These are phyloP conservation scores for Candida namnaoensis DNA, from an alignment of 805 yeast species.

Conservation along the genomic window DNA sequence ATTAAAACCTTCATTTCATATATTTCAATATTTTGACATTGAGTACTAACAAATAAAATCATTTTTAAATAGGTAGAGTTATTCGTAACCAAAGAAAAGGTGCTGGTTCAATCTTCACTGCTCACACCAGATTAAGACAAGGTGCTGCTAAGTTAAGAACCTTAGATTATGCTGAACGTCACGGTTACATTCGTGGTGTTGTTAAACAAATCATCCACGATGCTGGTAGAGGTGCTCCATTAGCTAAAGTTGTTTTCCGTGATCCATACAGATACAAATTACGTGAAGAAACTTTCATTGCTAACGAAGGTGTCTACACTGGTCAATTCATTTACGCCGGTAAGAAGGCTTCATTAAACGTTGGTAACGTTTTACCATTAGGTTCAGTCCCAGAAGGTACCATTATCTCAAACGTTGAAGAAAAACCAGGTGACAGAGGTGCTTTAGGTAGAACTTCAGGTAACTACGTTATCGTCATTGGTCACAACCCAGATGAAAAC, in stretches of 20 bases:
- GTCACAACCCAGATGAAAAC: slow-evolving; percentile 98
- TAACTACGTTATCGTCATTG: slow-evolving; percentile 97
- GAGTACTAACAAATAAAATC: background rate
- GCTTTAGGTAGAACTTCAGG: slow-evolving; percentile 99
- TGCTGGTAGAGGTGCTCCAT: slow-evolving; percentile 99
- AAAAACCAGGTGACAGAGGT: slow-evolving; percentile 99
- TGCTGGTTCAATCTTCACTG: slow-evolving; percentile 99
- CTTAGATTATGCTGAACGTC: slow-evolving; percentile 98
- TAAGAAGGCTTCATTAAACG: slow-evolving; percentile 93
- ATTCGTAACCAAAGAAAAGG: slow-evolving; percentile 99
- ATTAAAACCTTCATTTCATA: slow-evolving; percentile 1
- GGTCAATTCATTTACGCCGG: slow-evolving; percentile 99
- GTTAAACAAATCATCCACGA: slow-evolving; percentile 98
- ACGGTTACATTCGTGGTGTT: slow-evolving; percentile 99
- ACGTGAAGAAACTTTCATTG: slow-evolving; percentile 98
- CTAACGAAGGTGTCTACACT: slow-evolving; percentile 99
- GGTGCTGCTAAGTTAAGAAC: slow-evolving; percentile 99
- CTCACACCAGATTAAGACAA: slow-evolving; percentile 99
- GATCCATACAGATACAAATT: slow-evolving; percentile 98
- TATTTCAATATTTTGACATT: too few species aligned
- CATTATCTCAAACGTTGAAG: slow-evolving; percentile 96
- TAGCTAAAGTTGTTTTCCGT: slow-evolving; percentile 98
- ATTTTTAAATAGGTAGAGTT: slow-evolving; percentile 74
- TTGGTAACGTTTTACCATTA: slow-evolving; percentile 96
- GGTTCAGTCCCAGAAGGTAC: slow-evolving; percentile 99